Evolutionary conservation across 148 eudicot species (phyloP), one percentile per base, ranked within the genome.

Genomic region (Nepenthes mirabilis): DNA sequence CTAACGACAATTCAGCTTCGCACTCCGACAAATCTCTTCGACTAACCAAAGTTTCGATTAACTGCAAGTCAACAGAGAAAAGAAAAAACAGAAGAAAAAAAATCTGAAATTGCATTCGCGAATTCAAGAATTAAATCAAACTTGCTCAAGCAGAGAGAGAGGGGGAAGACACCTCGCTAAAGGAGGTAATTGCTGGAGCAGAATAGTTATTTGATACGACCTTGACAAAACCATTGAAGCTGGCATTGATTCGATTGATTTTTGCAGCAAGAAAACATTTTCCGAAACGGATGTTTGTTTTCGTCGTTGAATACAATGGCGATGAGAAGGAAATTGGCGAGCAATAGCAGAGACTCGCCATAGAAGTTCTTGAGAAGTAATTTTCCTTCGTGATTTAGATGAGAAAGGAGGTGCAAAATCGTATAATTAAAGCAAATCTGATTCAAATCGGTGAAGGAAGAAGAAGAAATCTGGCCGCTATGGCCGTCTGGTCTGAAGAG

Each of bases 1-100:
- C 82, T 65, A 94, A 75, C 60, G 91, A 80, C 23, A 58, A 57
- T 58, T 89, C 99, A 9, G 99, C 95, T 61, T 89, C 88, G 5
- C 34, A 58, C 73, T 80, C 88, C 6, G 87, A 72, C 62, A 89
- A 79, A 72, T 94, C 95, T 65, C 62, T 77, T 4, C 82, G 69
- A 34, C 68, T 73, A 63, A 91, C 82, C 70, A 90, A 62, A 32
- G 79, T 47, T 58, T 89, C 99, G 43, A 93, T 86, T 73, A 93
- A 77, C 99, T 93, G 67, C 76, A 63, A 57, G 50, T 40, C 57
- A 9, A 58, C 14, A n/a, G 13, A 36, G 36, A 67, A 33, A 33
- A 14, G n/a, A n/a, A 33, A 68, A 65, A 11, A 59, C 57, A 56
- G 43, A 37, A 61, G 1, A 14, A 1, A 49, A 55, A 11, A 70